These are phyloP conservation scores for Colletotrichum lini DNA, from an alignment of 2,329 filamentous ascomycete species.

Conservation along the genomic window DNA sequence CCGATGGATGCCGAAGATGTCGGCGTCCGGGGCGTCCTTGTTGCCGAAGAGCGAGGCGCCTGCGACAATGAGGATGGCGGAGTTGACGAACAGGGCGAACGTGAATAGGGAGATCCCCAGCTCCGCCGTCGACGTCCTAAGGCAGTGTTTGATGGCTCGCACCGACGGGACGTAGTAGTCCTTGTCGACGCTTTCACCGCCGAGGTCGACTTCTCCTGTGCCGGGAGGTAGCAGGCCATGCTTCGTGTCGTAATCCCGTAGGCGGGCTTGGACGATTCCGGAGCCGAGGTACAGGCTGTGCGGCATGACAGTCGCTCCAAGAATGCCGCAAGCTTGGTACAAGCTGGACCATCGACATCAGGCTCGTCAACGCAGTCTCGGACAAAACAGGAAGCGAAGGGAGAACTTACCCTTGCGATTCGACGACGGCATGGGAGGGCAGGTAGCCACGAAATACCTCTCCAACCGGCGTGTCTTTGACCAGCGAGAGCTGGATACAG, in stretches of 20 bases:
- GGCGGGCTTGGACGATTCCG: conserved; percentile 77
- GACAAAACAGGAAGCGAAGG: conserved; percentile 41
- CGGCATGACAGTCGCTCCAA: conserved; percentile 83
- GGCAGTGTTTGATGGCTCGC: conserved; percentile 79
- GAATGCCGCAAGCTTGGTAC: conserved; percentile 82
- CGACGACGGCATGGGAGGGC: conserved; percentile 71
- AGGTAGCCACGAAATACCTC: conserved; percentile 77
- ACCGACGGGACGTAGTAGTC: conserved; percentile 79
- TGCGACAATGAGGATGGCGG: conserved; percentile 84
- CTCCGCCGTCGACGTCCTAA: conserved; percentile 81
- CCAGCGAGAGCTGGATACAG: conserved; percentile 77
- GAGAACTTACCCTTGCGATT: conserved; percentile 64
- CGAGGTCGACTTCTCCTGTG: conserved; percentile 44
- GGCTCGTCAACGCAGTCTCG: conserved; percentile 44
- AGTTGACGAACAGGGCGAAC: conserved; percentile 89
- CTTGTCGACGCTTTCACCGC: conserved; percentile 55
- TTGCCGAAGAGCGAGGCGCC: conserved; percentile 81
- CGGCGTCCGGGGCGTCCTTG: conserved; percentile 73
- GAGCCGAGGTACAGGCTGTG: conserved; percentile 79
- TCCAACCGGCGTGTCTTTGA: conserved; percentile 67
- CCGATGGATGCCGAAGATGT: conserved; percentile 87
- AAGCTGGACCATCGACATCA: conserved; percentile 50
- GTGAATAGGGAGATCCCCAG: conserved; percentile 81
- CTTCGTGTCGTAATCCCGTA: conserved; percentile 73
- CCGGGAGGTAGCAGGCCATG: conserved; percentile 65